Base-by-base conservation (phyloP, 1,139 yeast species). In the Pichia sp. region DNA sequence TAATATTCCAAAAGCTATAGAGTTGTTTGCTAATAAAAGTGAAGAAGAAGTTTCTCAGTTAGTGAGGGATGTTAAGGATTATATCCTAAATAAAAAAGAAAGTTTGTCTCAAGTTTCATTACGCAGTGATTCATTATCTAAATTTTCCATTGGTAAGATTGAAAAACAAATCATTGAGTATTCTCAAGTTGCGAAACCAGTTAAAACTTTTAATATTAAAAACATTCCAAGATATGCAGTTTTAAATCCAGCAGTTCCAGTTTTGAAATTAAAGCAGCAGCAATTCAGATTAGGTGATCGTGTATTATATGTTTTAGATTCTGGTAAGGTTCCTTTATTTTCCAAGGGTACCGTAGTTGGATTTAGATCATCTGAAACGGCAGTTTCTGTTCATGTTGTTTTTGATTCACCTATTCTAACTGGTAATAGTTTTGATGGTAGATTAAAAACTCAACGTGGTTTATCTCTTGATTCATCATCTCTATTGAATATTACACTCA, bases 341-440 rank as follows among this genome's bases (percentile, higher is more conserved):
- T 76, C 89, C 24, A 83, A 86, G 57, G 99, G 99, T 61, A 89
- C 97, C 1, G 95, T 92, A 45, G 84, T 86, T 43, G 89, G 92
- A 5, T 80, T 86, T 53, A 77, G 78, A 39, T 78, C 87, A 29
- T 64, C 74, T 44, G 87, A 87, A 2, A 69, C 78, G 34, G 71
- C 74, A 56, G 72, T 71, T 29, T 70, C 73, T 9, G 67, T 86
- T 51, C 90, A 85, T 52, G 81, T 94, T 42, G 65, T 92, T 36
- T 94, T 92, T 70, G 99, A 94, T 60, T 67, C 73, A 44, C 87
- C 90, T 40, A 72, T 92, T 52, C 73, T 87, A 51, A 84, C 94
- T 45, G 97, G 97, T 53, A 83, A 80, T 58, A 80, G 74, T 30
- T 71, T 92, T 67, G 85, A 80, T 54, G 96, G 95, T 4, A 80